phyloP scores from a whole-genome alignment of 2,329 filamentous ascomycete genomes.

The Mariannaea sp. region DNA sequence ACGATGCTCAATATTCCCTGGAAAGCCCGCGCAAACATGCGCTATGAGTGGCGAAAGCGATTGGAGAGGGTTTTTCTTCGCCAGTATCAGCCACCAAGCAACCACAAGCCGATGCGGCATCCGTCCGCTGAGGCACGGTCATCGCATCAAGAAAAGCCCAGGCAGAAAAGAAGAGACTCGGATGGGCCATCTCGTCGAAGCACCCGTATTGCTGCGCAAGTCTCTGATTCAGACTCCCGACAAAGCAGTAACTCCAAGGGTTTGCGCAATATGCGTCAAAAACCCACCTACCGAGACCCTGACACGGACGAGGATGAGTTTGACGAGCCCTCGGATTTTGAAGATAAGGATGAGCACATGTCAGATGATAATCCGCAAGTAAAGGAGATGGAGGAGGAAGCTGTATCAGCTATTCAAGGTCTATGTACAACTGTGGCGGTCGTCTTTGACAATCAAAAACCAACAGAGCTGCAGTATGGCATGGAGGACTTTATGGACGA shows the following conservation, averaged over 20 bases:
- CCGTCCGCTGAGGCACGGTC: constrained; percentile 6
- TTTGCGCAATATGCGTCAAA: constrained; percentile 25
- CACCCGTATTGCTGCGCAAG: constrained; percentile 41
- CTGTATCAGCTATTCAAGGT: constrained; percentile 63
- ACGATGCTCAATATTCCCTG: constrained; percentile 81
- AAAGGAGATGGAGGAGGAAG: constrained; percentile 8
- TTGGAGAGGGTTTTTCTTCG: constrained; percentile 70
- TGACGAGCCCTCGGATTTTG: constrained; percentile 33
- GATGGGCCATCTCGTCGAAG: constrained; percentile 45
- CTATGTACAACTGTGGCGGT: constrained; percentile 73
- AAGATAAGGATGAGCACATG: constrained; percentile 18
- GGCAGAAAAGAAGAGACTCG: constrained; percentile 17
- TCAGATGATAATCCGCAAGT: constrained; percentile 12
- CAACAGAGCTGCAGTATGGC: constrained; percentile 67
- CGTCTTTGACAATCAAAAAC: constrained; percentile 76
- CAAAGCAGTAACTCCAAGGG: constrained; percentile 27
- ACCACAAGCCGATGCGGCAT: constrained; percentile 31
- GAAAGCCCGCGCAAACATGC: constrained; percentile 80
- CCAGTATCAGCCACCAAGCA: constrained; percentile 47
- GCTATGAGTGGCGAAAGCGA: constrained; percentile 75
- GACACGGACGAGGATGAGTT: constrained; percentile 52
- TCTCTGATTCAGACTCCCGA: constrained; percentile 34
- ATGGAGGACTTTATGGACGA: constrained; percentile 74
- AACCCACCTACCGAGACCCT: constrained; percentile 49
- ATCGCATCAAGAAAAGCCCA: constrained; percentile 27